Evolutionary conservation across 139 green algal genomes (phyloP).

Genomic region (Edaphochlamys debaryana): DNA sequence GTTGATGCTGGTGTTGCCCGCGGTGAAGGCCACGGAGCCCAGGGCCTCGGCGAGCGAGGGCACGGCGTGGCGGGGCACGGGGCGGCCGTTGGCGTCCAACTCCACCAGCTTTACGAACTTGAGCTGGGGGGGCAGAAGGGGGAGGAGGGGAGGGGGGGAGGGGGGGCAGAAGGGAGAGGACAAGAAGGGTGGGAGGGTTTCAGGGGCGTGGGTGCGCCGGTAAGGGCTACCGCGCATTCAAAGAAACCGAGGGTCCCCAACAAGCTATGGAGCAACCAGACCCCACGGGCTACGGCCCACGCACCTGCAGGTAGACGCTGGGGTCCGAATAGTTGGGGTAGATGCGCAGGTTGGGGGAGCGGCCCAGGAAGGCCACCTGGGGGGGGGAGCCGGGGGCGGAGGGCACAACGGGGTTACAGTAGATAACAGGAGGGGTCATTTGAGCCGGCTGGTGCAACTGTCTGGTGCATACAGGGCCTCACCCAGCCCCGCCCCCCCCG

Average conservation of each 20-base stretch:
- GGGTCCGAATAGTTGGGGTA: conserved; percentile 35
- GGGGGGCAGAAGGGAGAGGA: no score
- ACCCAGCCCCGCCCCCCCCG: not conserved
- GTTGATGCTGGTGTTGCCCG: not conserved
- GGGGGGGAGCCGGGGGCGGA: not conserved
- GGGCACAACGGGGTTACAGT: not conserved
- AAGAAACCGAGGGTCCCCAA: no score
- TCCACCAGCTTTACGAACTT: conserved; percentile 11
- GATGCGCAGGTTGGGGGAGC: conserved; percentile 16
- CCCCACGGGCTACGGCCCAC: not conserved
- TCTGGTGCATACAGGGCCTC: not conserved
- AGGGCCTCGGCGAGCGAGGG: not conserved
- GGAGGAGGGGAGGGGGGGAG: no score
- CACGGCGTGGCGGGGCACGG: not conserved
- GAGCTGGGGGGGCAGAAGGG: no score
- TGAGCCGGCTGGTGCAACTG: not conserved
- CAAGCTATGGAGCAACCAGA: no score
- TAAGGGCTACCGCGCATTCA: no score
- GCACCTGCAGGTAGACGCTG: conserved; percentile 21
- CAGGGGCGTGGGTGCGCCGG: no score
- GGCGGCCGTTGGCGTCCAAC: not conserved
- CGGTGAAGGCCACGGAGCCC: not conserved
- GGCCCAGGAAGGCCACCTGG: conserved; percentile 18
- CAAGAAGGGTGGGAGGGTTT: no score
- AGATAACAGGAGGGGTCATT: not conserved